Evolutionary conservation across 2,329 filamentous ascomycete genomes (phyloP).

Genomic region (Mycosphaerella sp.): DNA sequence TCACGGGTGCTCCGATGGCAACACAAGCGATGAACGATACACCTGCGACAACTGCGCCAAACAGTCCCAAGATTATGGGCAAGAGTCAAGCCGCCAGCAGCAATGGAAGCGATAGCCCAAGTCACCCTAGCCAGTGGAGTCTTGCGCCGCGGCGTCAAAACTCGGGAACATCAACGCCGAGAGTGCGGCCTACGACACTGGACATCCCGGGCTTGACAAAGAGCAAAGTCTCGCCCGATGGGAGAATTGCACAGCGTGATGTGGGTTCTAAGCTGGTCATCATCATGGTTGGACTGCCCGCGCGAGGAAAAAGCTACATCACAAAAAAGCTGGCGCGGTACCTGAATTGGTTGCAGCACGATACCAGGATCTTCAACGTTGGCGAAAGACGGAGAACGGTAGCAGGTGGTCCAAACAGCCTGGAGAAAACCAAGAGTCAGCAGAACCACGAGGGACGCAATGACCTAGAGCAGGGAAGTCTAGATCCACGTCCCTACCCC

Average conservation of each 20-base stretch:
- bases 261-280: slow-evolving; percentile 95
- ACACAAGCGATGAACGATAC: slow-evolving; percentile 54
- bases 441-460: slow-evolving; percentile 6
- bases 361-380: slow-evolving; percentile 95
- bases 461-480: slow-evolving; percentile 11
- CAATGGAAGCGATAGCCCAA: slow-evolving; percentile 20
- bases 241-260: slow-evolving; percentile 86
- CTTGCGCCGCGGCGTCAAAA: slow-evolving; percentile 57
- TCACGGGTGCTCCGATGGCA: slow-evolving; percentile 15
- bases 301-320: slow-evolving; percentile 95
- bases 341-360: slow-evolving; percentile 94
- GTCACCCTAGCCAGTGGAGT: slow-evolving; percentile 45
- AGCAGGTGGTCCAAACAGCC: slow-evolving; percentile 50
- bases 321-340: slow-evolving; percentile 97
- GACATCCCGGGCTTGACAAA: slow-evolving; percentile 96
- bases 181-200: slow-evolving; percentile 84
- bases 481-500: slow-evolving; percentile 12
- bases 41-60: slow-evolving; percentile 55
- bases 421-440: slow-evolving; percentile 30
- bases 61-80: slow-evolving; percentile 37
- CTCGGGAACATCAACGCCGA: slow-evolving; percentile 70
- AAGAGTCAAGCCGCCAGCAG: slow-evolving; percentile 19
- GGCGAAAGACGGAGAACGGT: slow-evolving; percentile 81
- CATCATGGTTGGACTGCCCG: slow-evolving; percentile 95
- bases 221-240: slow-evolving; percentile 91